Evolutionary conservation across 1,284 basidiomycete genomes (phyloP).

Genomic region (Sutorius eximius): DNA sequence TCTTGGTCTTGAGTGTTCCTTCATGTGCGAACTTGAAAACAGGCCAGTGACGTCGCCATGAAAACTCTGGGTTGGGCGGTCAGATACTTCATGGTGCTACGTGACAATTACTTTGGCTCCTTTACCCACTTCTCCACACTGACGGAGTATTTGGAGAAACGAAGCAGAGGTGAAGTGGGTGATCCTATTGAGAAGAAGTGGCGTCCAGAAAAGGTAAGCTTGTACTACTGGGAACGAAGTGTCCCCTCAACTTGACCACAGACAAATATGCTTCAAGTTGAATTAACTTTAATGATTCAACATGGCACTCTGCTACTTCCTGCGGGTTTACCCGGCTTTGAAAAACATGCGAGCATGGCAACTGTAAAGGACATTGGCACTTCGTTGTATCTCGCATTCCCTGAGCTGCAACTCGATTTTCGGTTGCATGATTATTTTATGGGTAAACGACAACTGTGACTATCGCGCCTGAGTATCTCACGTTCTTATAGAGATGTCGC

Average conservation of each 20-base stretch:
- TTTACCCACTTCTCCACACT: slow-evolving; percentile 91
- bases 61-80: slow-evolving; percentile 84
- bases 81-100: slow-evolving; percentile 81
- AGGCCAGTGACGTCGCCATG: slow-evolving; percentile 60
- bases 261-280: slow-evolving; percentile 81
- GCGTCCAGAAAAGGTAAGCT: slow-evolving; percentile 66
- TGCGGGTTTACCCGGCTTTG: slow-evolving; percentile 74
- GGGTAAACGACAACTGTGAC: slow-evolving; percentile 53
- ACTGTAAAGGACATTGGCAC: slow-evolving; percentile 46
- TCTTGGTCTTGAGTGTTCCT: neutral
- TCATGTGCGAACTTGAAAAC: slow-evolving; percentile 7
- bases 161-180: slow-evolving; percentile 59
- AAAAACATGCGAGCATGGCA: slow-evolving; percentile 31
- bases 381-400: slow-evolving; percentile 57
- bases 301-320: slow-evolving; percentile 65
- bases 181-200: slow-evolving; percentile 82
- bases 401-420: slow-evolving; percentile 73
- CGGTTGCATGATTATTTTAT: slow-evolving; percentile 83
- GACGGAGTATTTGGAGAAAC: slow-evolving; percentile 77
- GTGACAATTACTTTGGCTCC: slow-evolving; percentile 89
- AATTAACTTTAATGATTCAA: slow-evolving; percentile 57
- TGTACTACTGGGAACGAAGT: neutral
- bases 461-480: neutral
- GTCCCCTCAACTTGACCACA: slow-evolving; percentile 34
- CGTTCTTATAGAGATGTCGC: slow-evolving; percentile 63